Conservation (phyloP, 306 rosid genomes). For the Lotus japonicus region DNA sequence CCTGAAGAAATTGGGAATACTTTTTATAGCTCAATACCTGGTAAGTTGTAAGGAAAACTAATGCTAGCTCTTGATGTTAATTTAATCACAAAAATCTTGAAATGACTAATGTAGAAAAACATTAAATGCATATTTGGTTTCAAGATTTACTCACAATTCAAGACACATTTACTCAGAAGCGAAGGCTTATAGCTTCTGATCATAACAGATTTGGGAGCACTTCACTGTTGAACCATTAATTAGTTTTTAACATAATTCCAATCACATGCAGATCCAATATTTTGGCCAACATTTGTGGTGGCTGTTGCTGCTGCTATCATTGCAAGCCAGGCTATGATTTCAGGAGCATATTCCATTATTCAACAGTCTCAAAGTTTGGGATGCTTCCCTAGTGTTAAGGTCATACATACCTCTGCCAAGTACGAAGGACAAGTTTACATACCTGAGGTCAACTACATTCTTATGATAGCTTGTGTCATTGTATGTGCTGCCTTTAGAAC, state of each 20-base stretch:
- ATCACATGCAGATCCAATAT: slow-evolving; percentile 31
- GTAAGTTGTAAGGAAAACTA: not conserved
- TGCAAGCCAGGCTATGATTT: slow-evolving; percentile 69
- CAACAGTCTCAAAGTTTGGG: slow-evolving; percentile 44
- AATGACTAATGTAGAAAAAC: not conserved
- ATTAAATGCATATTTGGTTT: no score
- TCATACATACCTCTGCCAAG: slow-evolving; percentile 47
- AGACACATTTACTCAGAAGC: no score
- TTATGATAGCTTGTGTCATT: slow-evolving; percentile 45
- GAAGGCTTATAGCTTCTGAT: no score
- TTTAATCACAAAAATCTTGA: not conserved
- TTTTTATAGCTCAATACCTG: slow-evolving; percentile 49
- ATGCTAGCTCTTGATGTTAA: not conserved
- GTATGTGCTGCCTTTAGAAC: slow-evolving; percentile 39
- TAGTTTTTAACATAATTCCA: not conserved
- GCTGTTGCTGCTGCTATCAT: slow-evolving; percentile 55
- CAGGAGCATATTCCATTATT: slow-evolving; percentile 50
- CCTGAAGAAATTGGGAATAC: slow-evolving; percentile 27
- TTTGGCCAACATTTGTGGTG: slow-evolving; percentile 60
- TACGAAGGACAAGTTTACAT: slow-evolving; percentile 66
- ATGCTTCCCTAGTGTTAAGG: slow-evolving; percentile 52
- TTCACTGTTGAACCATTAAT: no score
- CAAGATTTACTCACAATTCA: no score
- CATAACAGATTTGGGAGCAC: no score
- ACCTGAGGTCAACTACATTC: slow-evolving; percentile 49